A percentile compares a stretch with the other conserved stretches of the same genome.
phyloP scores from a whole-genome alignment of 441 rosid genomes.

The Rhodomyrtus psidioides region DNA sequence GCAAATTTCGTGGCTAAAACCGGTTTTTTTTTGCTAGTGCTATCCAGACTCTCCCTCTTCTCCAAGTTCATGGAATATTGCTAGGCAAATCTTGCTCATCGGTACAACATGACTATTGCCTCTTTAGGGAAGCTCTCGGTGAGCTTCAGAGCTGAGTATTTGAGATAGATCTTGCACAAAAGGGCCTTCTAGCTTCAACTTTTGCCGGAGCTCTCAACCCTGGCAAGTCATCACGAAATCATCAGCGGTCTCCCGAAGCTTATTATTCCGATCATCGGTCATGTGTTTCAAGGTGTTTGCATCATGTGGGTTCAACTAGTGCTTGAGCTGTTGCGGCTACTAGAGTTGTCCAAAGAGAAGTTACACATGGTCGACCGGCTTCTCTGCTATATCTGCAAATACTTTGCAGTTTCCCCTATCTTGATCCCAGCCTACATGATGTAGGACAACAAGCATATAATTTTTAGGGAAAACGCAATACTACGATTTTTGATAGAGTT shows the following conservation, averaged over 20 bases:
- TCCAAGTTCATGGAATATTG: slow-evolving; percentile 36
- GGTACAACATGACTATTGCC: slow-evolving; percentile 66
- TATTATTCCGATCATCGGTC: slow-evolving; percentile 30
- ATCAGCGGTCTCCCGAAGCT: slow-evolving; percentile 58
- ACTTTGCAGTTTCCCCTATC: slow-evolving; percentile 21
- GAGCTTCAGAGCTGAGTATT: slow-evolving; percentile 92
- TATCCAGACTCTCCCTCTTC: slow-evolving; percentile 41
- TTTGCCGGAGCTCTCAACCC: slow-evolving; percentile 58
- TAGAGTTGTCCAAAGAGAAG: slow-evolving; percentile 74
- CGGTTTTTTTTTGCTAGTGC: too few relatives aligned
- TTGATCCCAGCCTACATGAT: slow-evolving; percentile 20
- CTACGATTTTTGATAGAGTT: too few relatives aligned
- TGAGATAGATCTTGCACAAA: slow-evolving; percentile 95
- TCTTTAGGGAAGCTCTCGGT: slow-evolving; percentile 90
- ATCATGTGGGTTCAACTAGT: slow-evolving; percentile 53
- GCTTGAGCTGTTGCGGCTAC: too few relatives aligned
- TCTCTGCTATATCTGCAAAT: slow-evolving; percentile 85
- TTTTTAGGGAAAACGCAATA: too few relatives aligned
- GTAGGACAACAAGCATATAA: too few relatives aligned
- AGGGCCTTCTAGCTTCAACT: slow-evolving; percentile 43
- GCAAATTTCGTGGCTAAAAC: too few relatives aligned
- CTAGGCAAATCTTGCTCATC: slow-evolving; percentile 58
- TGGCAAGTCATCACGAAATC: slow-evolving; percentile 70
- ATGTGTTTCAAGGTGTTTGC: too few relatives aligned
- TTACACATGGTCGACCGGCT: slow-evolving; percentile 87